A percentile compares a stretch with the other conserved stretches of the same genome.
Conservation (phyloP, 1,284 basidiomycete genomes). For the Ceratobasidium sp. region DNA sequence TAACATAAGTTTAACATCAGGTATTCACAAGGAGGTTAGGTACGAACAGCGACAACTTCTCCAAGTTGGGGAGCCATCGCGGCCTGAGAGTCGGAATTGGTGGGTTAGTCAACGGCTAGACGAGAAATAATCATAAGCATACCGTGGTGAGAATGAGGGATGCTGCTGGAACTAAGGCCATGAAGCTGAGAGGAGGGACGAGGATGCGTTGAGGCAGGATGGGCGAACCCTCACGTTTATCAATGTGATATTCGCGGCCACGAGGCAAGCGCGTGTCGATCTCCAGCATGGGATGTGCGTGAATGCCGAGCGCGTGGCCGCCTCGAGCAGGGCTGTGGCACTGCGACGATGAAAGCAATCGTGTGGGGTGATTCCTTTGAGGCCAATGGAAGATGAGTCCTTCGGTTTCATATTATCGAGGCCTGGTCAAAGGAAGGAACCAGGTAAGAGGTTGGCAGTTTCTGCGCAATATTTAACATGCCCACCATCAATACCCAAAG, state of each 20-base stretch:
- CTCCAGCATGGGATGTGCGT: not conserved
- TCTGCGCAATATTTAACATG: no score
- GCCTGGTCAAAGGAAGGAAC: no score
- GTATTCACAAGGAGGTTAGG: not conserved
- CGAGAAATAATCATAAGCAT: not conserved
- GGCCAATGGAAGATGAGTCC: no score
- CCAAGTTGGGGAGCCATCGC: not conserved
- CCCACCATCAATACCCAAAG: no score
- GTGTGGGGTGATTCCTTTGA: no score
- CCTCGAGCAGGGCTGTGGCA: not conserved
- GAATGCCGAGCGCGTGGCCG: not conserved
- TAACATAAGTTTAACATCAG: not conserved
- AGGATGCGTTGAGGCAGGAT: not conserved
- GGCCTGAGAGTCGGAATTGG: not conserved
- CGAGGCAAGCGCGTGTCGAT: not conserved
- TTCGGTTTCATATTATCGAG: no score
- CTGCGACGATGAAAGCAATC: no score
- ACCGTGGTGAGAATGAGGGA: no score
- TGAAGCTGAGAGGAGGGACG: not conserved
- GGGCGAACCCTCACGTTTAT: not conserved
- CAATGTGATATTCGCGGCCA: not conserved
- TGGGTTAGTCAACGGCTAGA: not conserved
- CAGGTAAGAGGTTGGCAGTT: no score
- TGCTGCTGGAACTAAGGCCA: not conserved
- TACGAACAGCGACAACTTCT: not conserved